Evolutionary conservation across 345 rosid genomes (phyloP).

Genomic region (Anastatica hierochuntica): DNA sequence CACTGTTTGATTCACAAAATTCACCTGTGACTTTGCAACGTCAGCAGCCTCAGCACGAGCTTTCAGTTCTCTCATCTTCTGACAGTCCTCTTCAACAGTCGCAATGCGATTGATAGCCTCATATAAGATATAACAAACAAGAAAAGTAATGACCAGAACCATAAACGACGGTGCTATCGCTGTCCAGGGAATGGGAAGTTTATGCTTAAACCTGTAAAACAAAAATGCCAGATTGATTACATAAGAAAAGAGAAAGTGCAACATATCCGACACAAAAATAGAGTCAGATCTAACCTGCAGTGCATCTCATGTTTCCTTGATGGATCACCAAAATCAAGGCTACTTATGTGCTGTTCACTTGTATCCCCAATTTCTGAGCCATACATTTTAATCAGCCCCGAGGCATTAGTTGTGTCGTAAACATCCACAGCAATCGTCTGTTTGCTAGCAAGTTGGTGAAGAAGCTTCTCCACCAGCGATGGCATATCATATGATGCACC

Average conservation of each 20-base stretch:
- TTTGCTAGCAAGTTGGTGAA: slow-evolving; percentile 93
- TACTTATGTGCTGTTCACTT: slow-evolving; percentile 48
- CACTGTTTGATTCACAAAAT: background rate
- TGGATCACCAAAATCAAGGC: slow-evolving; percentile 93
- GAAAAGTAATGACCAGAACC: slow-evolving; percentile 57
- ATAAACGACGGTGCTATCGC: slow-evolving; percentile 57
- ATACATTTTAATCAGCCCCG: slow-evolving; percentile 67
- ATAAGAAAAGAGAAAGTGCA: no score
- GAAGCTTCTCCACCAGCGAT: slow-evolving; percentile 86
- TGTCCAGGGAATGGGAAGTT: slow-evolving; percentile 67
- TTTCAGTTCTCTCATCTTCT: slow-evolving; percentile 68
- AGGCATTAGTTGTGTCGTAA: slow-evolving; percentile 71
- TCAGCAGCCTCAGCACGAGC: slow-evolving; percentile 98
- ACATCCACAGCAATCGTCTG: slow-evolving; percentile 81
- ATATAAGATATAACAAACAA: slow-evolving; percentile 62
- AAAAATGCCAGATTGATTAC: background rate
- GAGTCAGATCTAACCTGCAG: slow-evolving; percentile 45
- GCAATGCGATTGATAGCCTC: slow-evolving; percentile 67
- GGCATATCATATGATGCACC: slow-evolving; percentile 98
- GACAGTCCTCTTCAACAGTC: slow-evolving; percentile 68
- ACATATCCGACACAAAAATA: background rate
- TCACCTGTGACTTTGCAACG: slow-evolving; percentile 46
- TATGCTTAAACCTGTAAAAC: slow-evolving; percentile 66
- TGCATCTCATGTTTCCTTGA: slow-evolving; percentile 84
- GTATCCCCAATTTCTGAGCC: slow-evolving; percentile 59